Evolutionary conservation across 2,329 filamentous ascomycete genomes (phyloP).

Genomic region (Amauroascus niger): DNA sequence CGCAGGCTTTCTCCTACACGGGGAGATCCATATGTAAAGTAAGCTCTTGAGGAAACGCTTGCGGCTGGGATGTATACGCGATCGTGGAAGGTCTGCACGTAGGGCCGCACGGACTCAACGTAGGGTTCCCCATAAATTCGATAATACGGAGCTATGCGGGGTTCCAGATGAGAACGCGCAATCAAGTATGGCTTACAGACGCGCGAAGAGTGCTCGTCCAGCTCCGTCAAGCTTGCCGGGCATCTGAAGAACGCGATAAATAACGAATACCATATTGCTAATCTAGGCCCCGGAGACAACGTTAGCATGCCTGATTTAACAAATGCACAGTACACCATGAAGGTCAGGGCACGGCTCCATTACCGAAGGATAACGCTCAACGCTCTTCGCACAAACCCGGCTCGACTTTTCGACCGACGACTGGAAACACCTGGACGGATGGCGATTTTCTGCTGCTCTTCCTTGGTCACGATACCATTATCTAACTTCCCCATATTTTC

Average conservation of each 20-base stretch:
- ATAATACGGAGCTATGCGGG: constrained; percentile 78
- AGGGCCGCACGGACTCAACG: constrained; percentile 64
- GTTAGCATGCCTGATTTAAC: neutral
- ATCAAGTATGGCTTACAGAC: constrained; percentile 73
- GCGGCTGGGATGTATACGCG: constrained; percentile 60
- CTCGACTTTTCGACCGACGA: neutral
- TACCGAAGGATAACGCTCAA: constrained; percentile 9
- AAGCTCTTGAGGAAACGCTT: constrained; percentile 51
- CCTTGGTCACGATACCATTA: neutral
- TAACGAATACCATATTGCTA: constrained; percentile 79
- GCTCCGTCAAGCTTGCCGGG: constrained; percentile 57
- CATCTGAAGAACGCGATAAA: constrained; percentile 74
- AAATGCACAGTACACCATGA: neutral
- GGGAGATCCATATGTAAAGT: constrained; percentile 64
- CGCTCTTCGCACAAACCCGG: constrained; percentile 4
- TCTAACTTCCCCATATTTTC: neutral
- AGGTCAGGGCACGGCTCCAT: no score
- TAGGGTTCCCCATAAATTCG: constrained; percentile 74
- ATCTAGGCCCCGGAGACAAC: constrained; percentile 38
- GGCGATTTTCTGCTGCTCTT: neutral
- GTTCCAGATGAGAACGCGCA: constrained; percentile 57
- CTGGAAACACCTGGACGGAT: neutral
- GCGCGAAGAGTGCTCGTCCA: constrained; percentile 59
- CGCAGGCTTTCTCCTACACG: constrained; percentile 56
- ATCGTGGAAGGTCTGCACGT: constrained; percentile 50